Evolutionary conservation across 208 protist genomes (phyloP), one percentile per base, ranked within the genome.

Genomic region (Naegleria fowleri): DNA sequence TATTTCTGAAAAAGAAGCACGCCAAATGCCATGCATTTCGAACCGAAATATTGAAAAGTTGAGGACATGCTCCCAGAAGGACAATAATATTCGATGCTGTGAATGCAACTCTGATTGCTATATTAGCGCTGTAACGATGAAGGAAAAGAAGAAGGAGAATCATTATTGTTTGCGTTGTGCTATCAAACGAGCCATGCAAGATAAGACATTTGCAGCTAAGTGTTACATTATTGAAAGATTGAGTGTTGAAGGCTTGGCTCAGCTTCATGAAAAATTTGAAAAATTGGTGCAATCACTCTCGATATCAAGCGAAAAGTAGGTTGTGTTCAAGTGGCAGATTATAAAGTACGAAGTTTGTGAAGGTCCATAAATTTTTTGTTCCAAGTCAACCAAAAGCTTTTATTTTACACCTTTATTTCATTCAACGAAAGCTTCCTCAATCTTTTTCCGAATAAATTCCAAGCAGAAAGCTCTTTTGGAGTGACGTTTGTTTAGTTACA

Each of bases 91-190:
- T 13, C 19, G 29, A 25, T 89, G 86, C 67, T 67, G 25, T 38
- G 5, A 67, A 38, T 89, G 86, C 51, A 36, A 67, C 59, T 25
- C 22, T 3, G 86, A 89, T 67, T 89, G 86, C 59, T 89, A 88
- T 38, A n/a, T 88, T 22, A 38, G 19, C 38, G 85, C 85, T 58
- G 43, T 58, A 36, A 33, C 9, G 9, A 11, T 79, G 19, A 79
- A 79, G n/a, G 29, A 9, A 79, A 79, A 33, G 9, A 79, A 36
- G 29, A 79, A 79, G 29, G 29, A 79, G n/a, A n/a, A 79, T 29
- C 19, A 79, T 33, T 79, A 36, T 79, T 79, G 67, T 79, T 79
- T 79, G 36, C 19, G 29, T 11, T 79, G 67, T 33, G 67, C 67
- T 0, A 36, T 79, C 19, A 33, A 36, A 36, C 5, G n/a, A 33